Evolutionary conservation across 331 rosid species (phyloP).

Genomic region (Cydonia oblonga): DNA sequence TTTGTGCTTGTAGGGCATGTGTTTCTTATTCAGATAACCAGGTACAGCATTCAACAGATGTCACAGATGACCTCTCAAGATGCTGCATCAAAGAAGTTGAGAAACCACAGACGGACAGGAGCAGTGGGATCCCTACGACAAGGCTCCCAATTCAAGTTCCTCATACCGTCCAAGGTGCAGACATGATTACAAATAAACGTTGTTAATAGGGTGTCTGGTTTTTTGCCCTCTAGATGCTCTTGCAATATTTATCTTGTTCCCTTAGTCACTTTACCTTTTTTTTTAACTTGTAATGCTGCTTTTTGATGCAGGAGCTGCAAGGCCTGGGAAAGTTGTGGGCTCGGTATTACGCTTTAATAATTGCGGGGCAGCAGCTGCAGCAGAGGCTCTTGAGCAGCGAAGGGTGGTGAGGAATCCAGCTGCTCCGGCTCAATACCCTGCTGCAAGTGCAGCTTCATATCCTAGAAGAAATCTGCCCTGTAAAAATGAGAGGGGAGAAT

Average conservation of each 20-base stretch:
- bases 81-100: slow-evolving; percentile 74
- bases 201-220: background rate
- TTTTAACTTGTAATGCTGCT: background rate
- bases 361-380: slow-evolving; percentile 46
- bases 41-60: slow-evolving; percentile 45
- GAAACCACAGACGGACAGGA: slow-evolving; percentile 57
- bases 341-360: slow-evolving; percentile 59
- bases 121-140: slow-evolving; percentile 38
- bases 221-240: background rate
- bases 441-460: slow-evolving; percentile 47
- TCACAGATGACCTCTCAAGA: slow-evolving; percentile 70
- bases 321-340: slow-evolving; percentile 73
- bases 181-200: background rate
- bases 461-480: slow-evolving; percentile 68
- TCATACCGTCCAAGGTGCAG: slow-evolving; percentile 71
- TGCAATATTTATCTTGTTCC: background rate
- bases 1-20: slow-evolving; percentile 53
- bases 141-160: slow-evolving; percentile 73
- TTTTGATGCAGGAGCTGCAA: slow-evolving; percentile 51
- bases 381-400: slow-evolving; percentile 58
- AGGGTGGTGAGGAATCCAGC: slow-evolving; percentile 48
- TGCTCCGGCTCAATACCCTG: slow-evolving; percentile 39
- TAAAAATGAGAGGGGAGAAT: slow-evolving; percentile 58
- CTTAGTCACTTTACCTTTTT: background rate
- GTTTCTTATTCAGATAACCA: slow-evolving; percentile 63